Base-by-base conservation (phyloP, 306 rosid genomes). In the apple (Malus domestica) region DNA sequence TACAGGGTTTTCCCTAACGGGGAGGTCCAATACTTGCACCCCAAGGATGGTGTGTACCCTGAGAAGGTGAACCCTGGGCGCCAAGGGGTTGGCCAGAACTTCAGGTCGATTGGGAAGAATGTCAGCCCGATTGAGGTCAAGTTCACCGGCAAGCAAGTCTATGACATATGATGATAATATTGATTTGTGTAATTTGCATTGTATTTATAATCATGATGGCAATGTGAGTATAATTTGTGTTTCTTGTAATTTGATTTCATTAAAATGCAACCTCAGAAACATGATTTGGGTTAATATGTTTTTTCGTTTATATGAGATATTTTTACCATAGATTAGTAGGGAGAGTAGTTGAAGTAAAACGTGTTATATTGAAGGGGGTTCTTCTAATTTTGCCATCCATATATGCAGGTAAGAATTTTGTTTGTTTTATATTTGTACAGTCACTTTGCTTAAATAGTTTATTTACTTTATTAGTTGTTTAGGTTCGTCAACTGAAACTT, bases 1-100 rank as follows among this genome's bases (percentile, higher is more conserved):
- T 96, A 96, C 70, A 90, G 99, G 96, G 99, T 96, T 12, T 96
- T 96, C 76, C 99, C 99, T 10, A 96, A 89, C 67, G 99, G 99
- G 0, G 97, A 96, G 72, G 99, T 92, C 11, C 99, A 96, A 76
- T 96, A 96, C 67, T 82, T 96, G 91, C 98, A 95, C 67, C 99
- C 98, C 0, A 96, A 96, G 77, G 99, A 96, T 61, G 99, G 99
- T 3, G 98, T 95, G 4, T 96, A 96, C 85, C 99, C 99, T 0
- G 99, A 96, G 89, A 96, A 96, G 91, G 99, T 96, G 23, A 96
- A 96, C 86, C 87, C 97, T 0, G 99, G 98, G 35, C 90, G 99
- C 68, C 78, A 90, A 88, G 99, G 99, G 4, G 99, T 92, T 40
- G 99, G 98, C 1, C 68, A 0, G 86, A 96, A 96, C 87, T 90